Percentiles rank a stretch among this genome's conserved stretches.
phyloP scores from a whole-genome alignment of 208 protist genomes.

The Wallacemonas sp. region DNA sequence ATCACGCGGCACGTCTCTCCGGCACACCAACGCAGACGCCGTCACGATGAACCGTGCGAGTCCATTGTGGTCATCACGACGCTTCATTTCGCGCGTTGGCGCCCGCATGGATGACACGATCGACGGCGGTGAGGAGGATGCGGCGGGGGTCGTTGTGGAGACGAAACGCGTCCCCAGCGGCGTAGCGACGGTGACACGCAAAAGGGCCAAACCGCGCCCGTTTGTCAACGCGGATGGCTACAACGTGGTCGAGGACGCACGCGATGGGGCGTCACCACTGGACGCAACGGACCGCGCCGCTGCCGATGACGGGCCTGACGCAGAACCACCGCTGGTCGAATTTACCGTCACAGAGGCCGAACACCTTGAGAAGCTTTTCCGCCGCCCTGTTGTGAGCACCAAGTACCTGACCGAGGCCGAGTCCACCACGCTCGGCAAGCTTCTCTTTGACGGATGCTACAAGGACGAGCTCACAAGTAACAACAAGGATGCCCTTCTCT shows the following conservation, averaged over 20 bases:
- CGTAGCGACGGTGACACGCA: background rate
- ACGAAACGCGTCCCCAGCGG: conserved; percentile 9
- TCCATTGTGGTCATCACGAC: background rate
- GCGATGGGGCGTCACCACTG: background rate
- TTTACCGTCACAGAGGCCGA: conserved; percentile 24
- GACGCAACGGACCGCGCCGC: background rate
- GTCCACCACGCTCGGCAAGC: conserved; percentile 36
- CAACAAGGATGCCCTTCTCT: conserved; percentile 54
- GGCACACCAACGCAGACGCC: too few species aligned
- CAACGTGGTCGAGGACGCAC: background rate
- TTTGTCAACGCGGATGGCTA: conserved; percentile 13
- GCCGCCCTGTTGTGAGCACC: background rate
- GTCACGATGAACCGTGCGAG: too few species aligned
- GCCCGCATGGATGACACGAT: background rate
- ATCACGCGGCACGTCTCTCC: too few species aligned
- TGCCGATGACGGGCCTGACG: background rate
- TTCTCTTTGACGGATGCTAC: conserved; percentile 73
- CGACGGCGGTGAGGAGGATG: background rate
- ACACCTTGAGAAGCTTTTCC: conserved; percentile 31
- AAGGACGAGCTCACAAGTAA: conserved; percentile 24
- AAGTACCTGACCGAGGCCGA: conserved; percentile 40
- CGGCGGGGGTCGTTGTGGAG: conserved; percentile 2
- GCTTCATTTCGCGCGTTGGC: background rate
- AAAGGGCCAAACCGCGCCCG: background rate
- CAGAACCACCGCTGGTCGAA: conserved; percentile 1